These are phyloP conservation scores for Fusarium albosuccineum DNA, from an alignment of 2,329 filamentous ascomycete species.

Conservation along the genomic window DNA sequence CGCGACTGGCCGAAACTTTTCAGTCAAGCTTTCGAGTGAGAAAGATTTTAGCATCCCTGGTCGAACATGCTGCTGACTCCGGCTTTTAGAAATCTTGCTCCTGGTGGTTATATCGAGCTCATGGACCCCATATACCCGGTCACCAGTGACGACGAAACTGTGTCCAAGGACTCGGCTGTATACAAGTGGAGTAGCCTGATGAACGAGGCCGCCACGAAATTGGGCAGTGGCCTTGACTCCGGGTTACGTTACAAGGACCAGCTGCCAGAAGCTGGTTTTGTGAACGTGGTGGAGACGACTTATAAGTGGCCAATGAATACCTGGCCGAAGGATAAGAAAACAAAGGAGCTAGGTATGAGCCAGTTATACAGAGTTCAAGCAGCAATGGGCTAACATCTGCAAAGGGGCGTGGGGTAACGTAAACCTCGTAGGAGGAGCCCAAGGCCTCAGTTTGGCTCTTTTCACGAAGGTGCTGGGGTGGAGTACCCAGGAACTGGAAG, in stretches of 20 bases:
- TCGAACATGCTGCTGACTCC: no score
- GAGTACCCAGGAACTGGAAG: constrained; percentile 2
- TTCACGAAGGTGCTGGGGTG: constrained; percentile 23
- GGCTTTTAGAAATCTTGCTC: constrained; percentile 20
- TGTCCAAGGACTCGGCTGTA: constrained; percentile 20
- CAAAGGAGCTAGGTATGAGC: constrained; percentile 17
- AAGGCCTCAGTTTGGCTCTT: constrained; percentile 14
- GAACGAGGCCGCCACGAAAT: constrained; percentile 17
- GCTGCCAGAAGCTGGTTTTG: constrained; percentile 22
- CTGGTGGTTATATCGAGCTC: constrained; percentile 31
- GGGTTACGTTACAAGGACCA: constrained; percentile 26
- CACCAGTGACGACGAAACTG: constrained; percentile 20
- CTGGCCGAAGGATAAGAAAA: constrained; percentile 22
- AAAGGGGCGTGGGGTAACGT: constrained; percentile 25
- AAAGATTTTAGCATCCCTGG: background rate
- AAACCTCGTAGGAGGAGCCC: constrained; percentile 18
- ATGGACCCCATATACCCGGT: constrained; percentile 30
- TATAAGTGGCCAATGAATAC: constrained; percentile 35
- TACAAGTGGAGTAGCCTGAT: constrained; percentile 32
- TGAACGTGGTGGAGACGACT: constrained; percentile 18
- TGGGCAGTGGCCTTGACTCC: constrained; percentile 16
- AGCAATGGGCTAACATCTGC: background rate
- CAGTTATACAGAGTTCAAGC: no score
- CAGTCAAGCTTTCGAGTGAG: constrained; percentile 15
- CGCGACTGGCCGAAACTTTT: constrained; percentile 21